phyloP scores from a whole-genome alignment of 2,329 filamentous ascomycete genomes.

The Drechslerella stenobrocha region DNA sequence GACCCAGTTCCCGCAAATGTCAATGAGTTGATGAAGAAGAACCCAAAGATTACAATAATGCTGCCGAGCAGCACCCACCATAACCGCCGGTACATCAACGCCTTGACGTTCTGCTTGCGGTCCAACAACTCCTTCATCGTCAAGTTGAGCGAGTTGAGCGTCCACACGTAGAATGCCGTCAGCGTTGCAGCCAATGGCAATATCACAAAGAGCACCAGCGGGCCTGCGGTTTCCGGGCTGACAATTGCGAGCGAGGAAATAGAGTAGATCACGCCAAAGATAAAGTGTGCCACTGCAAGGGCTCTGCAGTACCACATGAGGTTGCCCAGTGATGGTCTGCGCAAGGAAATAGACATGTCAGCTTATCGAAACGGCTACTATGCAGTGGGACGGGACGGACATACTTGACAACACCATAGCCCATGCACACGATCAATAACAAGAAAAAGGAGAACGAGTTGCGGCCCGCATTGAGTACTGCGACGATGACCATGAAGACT shows the following conservation, averaged over 20 bases:
- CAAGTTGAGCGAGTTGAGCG: slow-evolving; percentile 86
- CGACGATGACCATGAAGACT: slow-evolving; percentile 85
- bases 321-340: slow-evolving; percentile 69
- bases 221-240: slow-evolving; percentile 65
- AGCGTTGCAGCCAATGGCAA: slow-evolving; percentile 87
- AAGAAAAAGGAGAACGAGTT: slow-evolving; percentile 99
- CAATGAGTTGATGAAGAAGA: slow-evolving; percentile 97
- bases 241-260: slow-evolving; percentile 79
- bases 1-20: slow-evolving; percentile 83
- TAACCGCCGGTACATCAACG: slow-evolving; percentile 93
- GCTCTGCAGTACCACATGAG: slow-evolving; percentile 93
- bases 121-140: slow-evolving; percentile 96
- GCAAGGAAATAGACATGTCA: neutral
- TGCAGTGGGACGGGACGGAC: neutral
- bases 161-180: slow-evolving; percentile 98
- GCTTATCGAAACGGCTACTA: neutral
- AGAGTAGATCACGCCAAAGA: slow-evolving; percentile 92
- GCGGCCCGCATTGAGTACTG: slow-evolving; percentile 84
- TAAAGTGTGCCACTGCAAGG: slow-evolving; percentile 87
- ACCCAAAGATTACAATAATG: slow-evolving; percentile 93
- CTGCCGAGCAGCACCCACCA: slow-evolving; percentile 96
- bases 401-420: slow-evolving; percentile 90
- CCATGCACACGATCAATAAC: slow-evolving; percentile 97
- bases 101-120: slow-evolving; percentile 90
- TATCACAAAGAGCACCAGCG: slow-evolving; percentile 88